Conservation (phyloP, 768 basidiomycete genomes). For the Saitozyma podzolica region DNA sequence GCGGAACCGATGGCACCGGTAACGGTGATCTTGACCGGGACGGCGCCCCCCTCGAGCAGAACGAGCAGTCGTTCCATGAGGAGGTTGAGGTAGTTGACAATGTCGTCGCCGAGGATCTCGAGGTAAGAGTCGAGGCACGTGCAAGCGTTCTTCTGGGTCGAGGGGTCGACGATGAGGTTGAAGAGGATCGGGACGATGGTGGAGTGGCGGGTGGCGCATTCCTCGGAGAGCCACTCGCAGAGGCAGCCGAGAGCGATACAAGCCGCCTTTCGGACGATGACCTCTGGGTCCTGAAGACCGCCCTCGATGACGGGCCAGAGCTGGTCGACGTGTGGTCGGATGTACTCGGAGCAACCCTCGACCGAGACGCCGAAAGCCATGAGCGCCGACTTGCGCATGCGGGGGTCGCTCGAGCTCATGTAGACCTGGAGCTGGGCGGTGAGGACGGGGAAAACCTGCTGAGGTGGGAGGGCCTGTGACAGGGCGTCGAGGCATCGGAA, state of each 20-base stretch:
- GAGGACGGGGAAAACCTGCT: constrained; percentile 92
- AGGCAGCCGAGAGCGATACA: constrained; percentile 93
- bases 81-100: constrained; percentile 83
- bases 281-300: constrained; percentile 79
- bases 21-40: constrained; percentile 85
- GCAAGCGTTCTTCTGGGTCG: constrained; percentile 89
- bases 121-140: constrained; percentile 94
- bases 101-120: constrained; percentile 84
- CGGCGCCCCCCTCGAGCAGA: constrained; percentile 82
- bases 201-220: constrained; percentile 76
- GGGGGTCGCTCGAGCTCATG: constrained; percentile 75
- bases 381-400: constrained; percentile 84
- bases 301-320: constrained; percentile 93
- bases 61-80: constrained; percentile 92
- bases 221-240: constrained; percentile 96
- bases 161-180: constrained; percentile 79
- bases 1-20: constrained; percentile 98
- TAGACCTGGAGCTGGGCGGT: constrained; percentile 79
- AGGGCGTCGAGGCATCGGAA: constrained; percentile 92
- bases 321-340: constrained; percentile 85
- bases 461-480: constrained; percentile 85
- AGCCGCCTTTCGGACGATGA: constrained; percentile 87
- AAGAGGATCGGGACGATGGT: constrained; percentile 90
- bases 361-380: constrained; percentile 93
- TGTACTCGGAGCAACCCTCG: constrained; percentile 96